phyloP scores from a whole-genome alignment of 108 stramenopile species.

The Fragilariopsis cylindrus region DNA sequence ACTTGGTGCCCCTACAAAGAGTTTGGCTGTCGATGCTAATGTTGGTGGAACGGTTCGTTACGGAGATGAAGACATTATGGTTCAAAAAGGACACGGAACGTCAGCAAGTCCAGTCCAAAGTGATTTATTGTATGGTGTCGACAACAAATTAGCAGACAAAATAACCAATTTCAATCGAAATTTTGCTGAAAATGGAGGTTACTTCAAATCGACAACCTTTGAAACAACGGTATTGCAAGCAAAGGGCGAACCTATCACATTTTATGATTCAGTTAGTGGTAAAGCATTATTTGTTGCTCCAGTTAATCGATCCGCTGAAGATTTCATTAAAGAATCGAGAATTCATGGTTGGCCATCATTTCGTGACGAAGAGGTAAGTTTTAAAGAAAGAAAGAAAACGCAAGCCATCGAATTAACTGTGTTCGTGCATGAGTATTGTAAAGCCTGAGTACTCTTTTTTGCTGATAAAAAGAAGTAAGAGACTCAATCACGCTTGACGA shows the following conservation, averaged over 20 bases:
- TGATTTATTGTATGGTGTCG: constrained; percentile 59
- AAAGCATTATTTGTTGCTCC: constrained; percentile 84
- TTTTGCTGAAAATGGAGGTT: constrained; percentile 86
- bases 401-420: neutral
- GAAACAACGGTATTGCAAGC: constrained; percentile 43
- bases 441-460: too few species aligned
- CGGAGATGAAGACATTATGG: constrained; percentile 59
- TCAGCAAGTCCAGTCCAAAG: constrained; percentile 59
- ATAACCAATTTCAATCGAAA: constrained; percentile 85
- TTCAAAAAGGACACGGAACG: constrained; percentile 73
- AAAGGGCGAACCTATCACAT: constrained; percentile 52
- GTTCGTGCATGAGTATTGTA: too few species aligned
- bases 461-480: too few species aligned
- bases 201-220: constrained; percentile 67
- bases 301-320: constrained; percentile 64
- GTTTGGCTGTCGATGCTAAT: neutral
- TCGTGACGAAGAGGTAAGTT: constrained; percentile 58
- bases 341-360: constrained; percentile 64
- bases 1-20: neutral
- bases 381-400: neutral
- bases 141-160: constrained; percentile 59
- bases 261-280: constrained; percentile 90
- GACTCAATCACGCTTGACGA: too few species aligned
- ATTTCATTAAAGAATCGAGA: constrained; percentile 55
- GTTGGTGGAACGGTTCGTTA: constrained; percentile 46